Conservation (phyloP, 768 basidiomycete species). For the Kwoniella dejecticola region DNA sequence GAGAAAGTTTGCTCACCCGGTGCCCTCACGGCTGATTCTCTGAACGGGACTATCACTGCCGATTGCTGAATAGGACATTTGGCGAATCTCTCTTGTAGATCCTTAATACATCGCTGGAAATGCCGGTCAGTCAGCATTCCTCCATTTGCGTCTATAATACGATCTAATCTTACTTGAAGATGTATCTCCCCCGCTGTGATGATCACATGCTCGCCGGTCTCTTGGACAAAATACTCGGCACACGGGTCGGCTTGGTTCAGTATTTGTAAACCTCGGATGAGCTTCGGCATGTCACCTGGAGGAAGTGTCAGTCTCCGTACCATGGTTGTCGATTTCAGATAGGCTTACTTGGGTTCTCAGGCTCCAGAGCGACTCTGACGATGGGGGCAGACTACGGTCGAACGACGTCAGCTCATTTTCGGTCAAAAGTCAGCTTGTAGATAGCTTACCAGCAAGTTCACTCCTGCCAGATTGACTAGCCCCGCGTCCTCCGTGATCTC, state of each 20-base stretch:
- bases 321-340: too few relatives aligned
- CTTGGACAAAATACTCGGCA: conserved; percentile 94
- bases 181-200: conserved; percentile 94
- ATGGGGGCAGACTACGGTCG: conserved; percentile 75
- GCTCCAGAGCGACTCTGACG: conserved; percentile 91
- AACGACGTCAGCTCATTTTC: neutral
- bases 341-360: conserved; percentile 62
- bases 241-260: conserved; percentile 95
- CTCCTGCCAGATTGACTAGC: conserved; percentile 48
- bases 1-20: conserved; percentile 69
- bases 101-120: conserved; percentile 87
- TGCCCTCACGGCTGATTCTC: conserved; percentile 86
- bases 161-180: conserved; percentile 73
- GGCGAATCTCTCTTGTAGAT: conserved; percentile 93
- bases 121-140: neutral
- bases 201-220: conserved; percentile 96
- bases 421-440: conserved; percentile 45
- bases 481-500: conserved; percentile 24
- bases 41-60: conserved; percentile 94
- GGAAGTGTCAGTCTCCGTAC: neutral
- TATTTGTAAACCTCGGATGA: conserved; percentile 81
- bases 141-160: neutral
- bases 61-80: conserved; percentile 89
- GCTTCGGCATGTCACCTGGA: conserved; percentile 76
- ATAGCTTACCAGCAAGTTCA: conserved; percentile 56